phyloP scores from a whole-genome alignment of 495 filamentous ascomycete species.

The Penicillium odoratum region DNA sequence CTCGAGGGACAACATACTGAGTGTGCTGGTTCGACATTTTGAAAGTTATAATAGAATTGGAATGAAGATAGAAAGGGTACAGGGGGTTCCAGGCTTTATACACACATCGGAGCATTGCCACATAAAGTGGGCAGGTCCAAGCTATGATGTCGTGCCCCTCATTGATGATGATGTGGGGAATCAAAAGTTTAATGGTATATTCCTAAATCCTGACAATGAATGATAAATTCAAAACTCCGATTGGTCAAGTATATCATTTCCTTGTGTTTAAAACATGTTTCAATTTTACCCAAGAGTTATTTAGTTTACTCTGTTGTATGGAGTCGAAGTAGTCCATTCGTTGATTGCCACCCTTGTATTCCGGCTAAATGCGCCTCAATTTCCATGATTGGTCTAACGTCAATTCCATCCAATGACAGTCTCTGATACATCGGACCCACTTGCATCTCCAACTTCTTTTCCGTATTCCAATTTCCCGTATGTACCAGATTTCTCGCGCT shows the following conservation, averaged over 20 bases:
- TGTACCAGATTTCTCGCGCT: constrained; percentile 4
- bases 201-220: too few species aligned
- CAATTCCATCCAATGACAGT: neutral
- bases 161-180: constrained; percentile 7
- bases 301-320: too few species aligned
- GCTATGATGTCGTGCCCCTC: constrained; percentile 28
- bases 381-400: neutral
- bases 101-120: neutral
- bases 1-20: constrained; percentile 30
- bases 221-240: too few species aligned
- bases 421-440: neutral
- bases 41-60: constrained; percentile 7
- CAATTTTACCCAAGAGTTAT: too few species aligned
- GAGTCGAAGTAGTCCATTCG: neutral
- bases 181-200: too few species aligned
- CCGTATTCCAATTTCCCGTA: constrained; percentile 12
- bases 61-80: neutral
- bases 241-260: neutral
- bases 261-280: neutral
- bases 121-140: constrained; percentile 42
- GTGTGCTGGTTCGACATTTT: constrained; percentile 47
- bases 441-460: neutral
- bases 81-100: constrained; percentile 13
- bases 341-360: constrained; percentile 5
- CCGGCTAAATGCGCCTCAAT: constrained; percentile 23